These are phyloP conservation scores for Wickerhamiella sergipiensis DNA, from an alignment of 805 yeast species.

Conservation along the genomic window DNA sequence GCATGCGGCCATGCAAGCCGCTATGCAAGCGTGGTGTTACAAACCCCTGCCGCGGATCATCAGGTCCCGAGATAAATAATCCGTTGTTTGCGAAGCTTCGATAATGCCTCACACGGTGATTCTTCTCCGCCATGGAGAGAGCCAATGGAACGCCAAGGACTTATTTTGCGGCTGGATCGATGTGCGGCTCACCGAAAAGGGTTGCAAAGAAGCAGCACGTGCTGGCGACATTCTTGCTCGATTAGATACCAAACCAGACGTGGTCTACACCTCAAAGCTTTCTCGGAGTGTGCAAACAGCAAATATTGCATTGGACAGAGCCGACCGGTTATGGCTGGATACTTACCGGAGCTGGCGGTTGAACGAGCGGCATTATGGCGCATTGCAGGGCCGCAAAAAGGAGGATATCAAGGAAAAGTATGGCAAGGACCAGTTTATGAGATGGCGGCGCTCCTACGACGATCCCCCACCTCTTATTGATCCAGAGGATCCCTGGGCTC, in stretches of 20 bases:
- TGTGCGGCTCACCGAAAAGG: slow-evolving; percentile 65
- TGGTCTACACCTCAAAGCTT: slow-evolving; percentile 78
- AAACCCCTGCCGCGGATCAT: not conserved
- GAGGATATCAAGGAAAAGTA: slow-evolving; percentile 73
- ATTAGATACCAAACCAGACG: slow-evolving; percentile 67
- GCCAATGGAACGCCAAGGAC: slow-evolving; percentile 97
- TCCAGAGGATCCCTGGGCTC: slow-evolving; percentile 68
- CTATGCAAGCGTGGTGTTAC: not conserved
- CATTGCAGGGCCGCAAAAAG: slow-evolving; percentile 94
- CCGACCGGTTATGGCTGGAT: slow-evolving; percentile 83
- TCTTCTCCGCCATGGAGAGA: slow-evolving; percentile 96
- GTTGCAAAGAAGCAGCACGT: slow-evolving; percentile 76
- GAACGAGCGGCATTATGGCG: slow-evolving; percentile 98
- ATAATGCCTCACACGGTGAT: slow-evolving; percentile 42
- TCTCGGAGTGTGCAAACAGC: slow-evolving; percentile 95
- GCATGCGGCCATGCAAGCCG: too few relatives aligned
- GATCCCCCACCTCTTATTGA: slow-evolving; percentile 89
- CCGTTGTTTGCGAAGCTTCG: not conserved
- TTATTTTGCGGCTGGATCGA: slow-evolving; percentile 98
- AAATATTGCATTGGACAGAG: slow-evolving; percentile 73
- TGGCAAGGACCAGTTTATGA: slow-evolving; percentile 86
- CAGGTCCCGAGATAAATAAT: not conserved
- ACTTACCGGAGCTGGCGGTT: slow-evolving; percentile 92
- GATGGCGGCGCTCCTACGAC: slow-evolving; percentile 93
- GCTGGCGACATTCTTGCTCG: slow-evolving; percentile 86